These are phyloP conservation scores for Mycena floridula DNA, from an alignment of 768 basidiomycete genomes.

Conservation along the genomic window DNA sequence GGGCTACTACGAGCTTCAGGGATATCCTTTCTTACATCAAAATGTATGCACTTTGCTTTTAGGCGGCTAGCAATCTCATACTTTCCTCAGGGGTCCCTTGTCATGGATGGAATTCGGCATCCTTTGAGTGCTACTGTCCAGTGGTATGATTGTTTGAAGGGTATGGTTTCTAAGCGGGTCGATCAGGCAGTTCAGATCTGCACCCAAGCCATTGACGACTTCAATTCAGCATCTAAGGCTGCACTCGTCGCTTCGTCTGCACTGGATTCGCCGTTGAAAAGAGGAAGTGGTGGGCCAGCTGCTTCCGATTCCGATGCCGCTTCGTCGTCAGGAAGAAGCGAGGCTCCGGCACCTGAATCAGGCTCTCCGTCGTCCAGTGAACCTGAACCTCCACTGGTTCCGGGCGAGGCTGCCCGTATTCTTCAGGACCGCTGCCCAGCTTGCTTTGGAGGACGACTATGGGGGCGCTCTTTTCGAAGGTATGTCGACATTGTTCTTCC, in stretches of 20 bases:
- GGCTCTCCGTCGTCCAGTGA: too few species aligned
- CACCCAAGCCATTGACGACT: too few species aligned
- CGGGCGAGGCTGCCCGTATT: neutral
- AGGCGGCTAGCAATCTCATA: neutral
- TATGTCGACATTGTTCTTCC: neutral
- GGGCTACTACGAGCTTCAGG: constrained; percentile 21
- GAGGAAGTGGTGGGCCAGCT: too few species aligned
- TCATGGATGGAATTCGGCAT: constrained; percentile 23
- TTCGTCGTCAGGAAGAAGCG: too few species aligned
- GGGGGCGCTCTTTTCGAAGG: neutral
- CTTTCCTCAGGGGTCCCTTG: constrained; percentile 13
- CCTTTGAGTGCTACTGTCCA: constrained; percentile 3
- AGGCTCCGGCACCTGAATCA: too few species aligned
- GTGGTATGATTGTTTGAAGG: constrained; percentile 20
- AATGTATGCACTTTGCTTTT: constrained; percentile 9
- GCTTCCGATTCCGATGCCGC: too few species aligned
- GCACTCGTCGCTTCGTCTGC: too few species aligned
- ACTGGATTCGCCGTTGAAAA: too few species aligned
- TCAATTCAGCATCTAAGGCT: too few species aligned
- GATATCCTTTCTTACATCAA: constrained; percentile 13
- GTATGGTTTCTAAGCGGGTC: too few species aligned
- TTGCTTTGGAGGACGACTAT: neutral
- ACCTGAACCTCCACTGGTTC: too few species aligned
- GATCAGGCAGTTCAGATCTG: too few species aligned
- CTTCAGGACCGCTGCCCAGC: neutral